These are phyloP conservation scores for Aureobasidium sp. DNA, from an alignment of 2,329 filamentous ascomycete species.

Conservation along the genomic window DNA sequence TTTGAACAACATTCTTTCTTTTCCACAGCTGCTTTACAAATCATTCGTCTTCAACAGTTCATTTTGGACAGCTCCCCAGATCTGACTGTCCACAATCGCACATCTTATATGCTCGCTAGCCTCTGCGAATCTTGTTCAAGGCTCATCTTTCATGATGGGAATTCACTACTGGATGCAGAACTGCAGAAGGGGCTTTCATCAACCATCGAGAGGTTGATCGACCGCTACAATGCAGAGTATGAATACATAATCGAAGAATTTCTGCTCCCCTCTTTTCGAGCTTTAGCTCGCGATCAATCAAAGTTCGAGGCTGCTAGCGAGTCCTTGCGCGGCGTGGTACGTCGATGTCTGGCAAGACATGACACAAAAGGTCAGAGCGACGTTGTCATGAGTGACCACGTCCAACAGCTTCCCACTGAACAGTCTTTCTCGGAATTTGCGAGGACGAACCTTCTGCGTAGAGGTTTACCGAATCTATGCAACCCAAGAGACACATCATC, in stretches of 20 bases:
- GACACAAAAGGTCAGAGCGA: not conserved
- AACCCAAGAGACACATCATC: not conserved
- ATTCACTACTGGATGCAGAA: not conserved
- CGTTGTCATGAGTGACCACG: not conserved
- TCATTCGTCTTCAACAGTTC: not conserved
- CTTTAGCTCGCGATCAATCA: not conserved
- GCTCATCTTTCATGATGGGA: not conserved
- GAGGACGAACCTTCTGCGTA: not conserved
- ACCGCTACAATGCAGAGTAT: not conserved
- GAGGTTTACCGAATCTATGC: not conserved
- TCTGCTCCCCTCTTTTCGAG: not conserved
- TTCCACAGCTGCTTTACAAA: not conserved
- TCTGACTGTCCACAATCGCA: not conserved
- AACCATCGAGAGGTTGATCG: not conserved
- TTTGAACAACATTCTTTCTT: not conserved
- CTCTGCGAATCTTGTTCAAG: conserved; percentile 7
- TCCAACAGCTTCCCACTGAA: not conserved
- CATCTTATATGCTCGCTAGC: not conserved
- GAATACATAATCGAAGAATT: conserved; percentile 7
- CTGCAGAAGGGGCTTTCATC: conserved; percentile 1
- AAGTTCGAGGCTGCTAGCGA: not conserved
- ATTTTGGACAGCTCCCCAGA: not conserved
- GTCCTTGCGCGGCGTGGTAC: not conserved
- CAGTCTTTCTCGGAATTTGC: not conserved
- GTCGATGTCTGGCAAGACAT: not conserved